Evolutionary conservation across 345 rosid genomes (phyloP).

Genomic region (Linum lewisii): DNA sequence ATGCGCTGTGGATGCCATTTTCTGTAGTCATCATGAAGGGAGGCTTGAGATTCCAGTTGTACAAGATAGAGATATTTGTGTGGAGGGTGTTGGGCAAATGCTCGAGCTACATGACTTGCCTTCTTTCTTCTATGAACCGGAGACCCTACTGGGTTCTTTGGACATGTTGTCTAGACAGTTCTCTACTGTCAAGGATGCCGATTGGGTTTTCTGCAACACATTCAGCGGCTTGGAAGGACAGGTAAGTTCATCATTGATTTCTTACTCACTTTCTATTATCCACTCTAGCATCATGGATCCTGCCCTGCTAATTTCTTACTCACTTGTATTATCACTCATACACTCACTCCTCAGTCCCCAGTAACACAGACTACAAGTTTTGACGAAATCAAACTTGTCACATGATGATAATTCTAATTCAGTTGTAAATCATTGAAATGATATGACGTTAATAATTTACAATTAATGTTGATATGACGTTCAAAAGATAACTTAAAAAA

Average conservation of each 20-base stretch:
- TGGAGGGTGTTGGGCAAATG: slow-evolving; percentile 25
- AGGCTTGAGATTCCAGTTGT: slow-evolving; percentile 18
- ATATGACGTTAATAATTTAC: no score
- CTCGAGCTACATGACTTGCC: slow-evolving; percentile 33
- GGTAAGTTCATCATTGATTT: slow-evolving; percentile 6
- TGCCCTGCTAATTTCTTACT: no score
- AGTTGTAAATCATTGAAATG: no score
- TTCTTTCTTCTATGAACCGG: slow-evolving; percentile 21
- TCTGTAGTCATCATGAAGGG: slow-evolving; percentile 14
- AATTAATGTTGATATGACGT: no score
- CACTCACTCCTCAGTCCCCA: no score
- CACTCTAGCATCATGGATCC: no score
- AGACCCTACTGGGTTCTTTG: slow-evolving; percentile 14
- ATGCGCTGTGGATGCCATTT: slow-evolving; percentile 17
- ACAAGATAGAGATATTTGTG: slow-evolving; percentile 10
- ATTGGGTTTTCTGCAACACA: slow-evolving; percentile 12
- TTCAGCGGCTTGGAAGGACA: slow-evolving; percentile 10
- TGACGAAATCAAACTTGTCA: no score
- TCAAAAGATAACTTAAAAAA: no score
- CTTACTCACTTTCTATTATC: neutral
- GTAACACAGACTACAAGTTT: no score
- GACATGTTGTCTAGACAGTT: slow-evolving; percentile 12
- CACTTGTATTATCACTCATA: no score
- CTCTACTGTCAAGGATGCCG: slow-evolving; percentile 10
- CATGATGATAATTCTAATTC: no score